These are phyloP conservation scores for Eragrostis curvula DNA, from an alignment of 176 grass and related monocot genomes.

Conservation along the genomic window DNA sequence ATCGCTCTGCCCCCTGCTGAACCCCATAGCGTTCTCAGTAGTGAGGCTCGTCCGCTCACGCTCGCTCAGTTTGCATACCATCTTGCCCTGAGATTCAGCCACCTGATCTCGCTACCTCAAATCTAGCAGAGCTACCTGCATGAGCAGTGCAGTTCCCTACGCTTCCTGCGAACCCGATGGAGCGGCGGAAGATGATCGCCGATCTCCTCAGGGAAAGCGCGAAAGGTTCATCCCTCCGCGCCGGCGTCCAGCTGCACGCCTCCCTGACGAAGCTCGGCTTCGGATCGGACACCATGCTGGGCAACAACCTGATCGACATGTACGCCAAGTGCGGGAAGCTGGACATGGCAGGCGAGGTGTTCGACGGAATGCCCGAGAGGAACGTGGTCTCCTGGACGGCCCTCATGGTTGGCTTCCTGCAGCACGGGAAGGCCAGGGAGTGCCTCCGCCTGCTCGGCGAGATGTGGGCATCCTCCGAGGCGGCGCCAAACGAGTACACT, in stretches of 20 bases:
- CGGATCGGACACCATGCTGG: constrained; percentile 47
- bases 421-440: constrained; percentile 21
- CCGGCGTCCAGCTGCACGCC: constrained; percentile 51
- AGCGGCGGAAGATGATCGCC: constrained; percentile 49
- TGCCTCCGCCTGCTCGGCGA: constrained; percentile 37
- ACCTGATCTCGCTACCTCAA: not conserved
- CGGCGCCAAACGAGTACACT: constrained; percentile 51
- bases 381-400: constrained; percentile 68
- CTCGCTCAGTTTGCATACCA: not conserved
- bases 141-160: too few species aligned
- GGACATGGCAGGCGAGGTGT: constrained; percentile 26
- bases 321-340: constrained; percentile 55
- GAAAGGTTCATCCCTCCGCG: not conserved
- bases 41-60: too few species aligned
- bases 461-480: constrained; percentile 31
- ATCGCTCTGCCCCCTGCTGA: too few species aligned
- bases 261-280: constrained; percentile 42
- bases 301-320: constrained; percentile 55
- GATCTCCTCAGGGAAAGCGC: constrained; percentile 52
- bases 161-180: constrained; percentile 17
- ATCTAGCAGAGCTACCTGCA: not conserved
- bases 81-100: not conserved
- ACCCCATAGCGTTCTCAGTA: not conserved
- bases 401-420: constrained; percentile 61
- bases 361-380: constrained; percentile 46